Conservation (phyloP, 2,329 filamentous ascomycete species). For the Colletotrichum destructivum region DNA sequence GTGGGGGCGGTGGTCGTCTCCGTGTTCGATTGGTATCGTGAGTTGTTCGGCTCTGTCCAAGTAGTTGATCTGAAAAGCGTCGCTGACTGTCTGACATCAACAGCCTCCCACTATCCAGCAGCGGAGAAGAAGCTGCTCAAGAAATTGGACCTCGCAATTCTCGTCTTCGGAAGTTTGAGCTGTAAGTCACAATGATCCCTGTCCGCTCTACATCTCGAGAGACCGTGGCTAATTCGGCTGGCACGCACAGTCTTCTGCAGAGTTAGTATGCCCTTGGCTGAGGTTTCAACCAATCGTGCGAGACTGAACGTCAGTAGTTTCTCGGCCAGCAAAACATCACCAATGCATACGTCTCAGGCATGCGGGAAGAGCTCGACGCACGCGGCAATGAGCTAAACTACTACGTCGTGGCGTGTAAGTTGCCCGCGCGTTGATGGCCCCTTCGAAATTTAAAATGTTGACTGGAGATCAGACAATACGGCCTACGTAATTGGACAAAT, state of each 20-base stretch:
- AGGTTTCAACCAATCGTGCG: rapidly evolving
- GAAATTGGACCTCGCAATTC: slow-evolving; percentile 48
- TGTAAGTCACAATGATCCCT: slow-evolving; percentile 40
- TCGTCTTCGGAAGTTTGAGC: slow-evolving; percentile 41
- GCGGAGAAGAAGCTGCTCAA: slow-evolving; percentile 47
- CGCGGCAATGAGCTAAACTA: slow-evolving; percentile 48
- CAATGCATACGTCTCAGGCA: slow-evolving; percentile 49
- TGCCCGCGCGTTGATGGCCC: rapidly evolving
- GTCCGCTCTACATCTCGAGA: too few species aligned
- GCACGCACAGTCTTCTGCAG: slow-evolving; percentile 28
- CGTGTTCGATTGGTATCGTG: slow-evolving; percentile 51
- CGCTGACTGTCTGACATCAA: neutral
- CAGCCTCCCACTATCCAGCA: slow-evolving; percentile 47
- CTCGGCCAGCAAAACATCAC: slow-evolving; percentile 48
- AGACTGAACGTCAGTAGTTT: slow-evolving; percentile 40
- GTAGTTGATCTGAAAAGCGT: neutral
- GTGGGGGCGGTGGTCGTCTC: slow-evolving; percentile 47
- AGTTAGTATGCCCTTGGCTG: slow-evolving; percentile 8
- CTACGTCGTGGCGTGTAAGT: slow-evolving; percentile 41
- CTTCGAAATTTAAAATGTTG: neutral
- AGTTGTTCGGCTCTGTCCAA: slow-evolving; percentile 28
- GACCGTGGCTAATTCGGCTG: neutral
- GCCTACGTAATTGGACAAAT: slow-evolving; percentile 48
- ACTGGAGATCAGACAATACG: slow-evolving; percentile 45
- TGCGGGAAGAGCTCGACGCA: slow-evolving; percentile 48